Evolutionary conservation across 2,329 filamentous ascomycete genomes (phyloP), one percentile per base, ranked within the genome.

Genomic region (Claviceps monticola): DNA sequence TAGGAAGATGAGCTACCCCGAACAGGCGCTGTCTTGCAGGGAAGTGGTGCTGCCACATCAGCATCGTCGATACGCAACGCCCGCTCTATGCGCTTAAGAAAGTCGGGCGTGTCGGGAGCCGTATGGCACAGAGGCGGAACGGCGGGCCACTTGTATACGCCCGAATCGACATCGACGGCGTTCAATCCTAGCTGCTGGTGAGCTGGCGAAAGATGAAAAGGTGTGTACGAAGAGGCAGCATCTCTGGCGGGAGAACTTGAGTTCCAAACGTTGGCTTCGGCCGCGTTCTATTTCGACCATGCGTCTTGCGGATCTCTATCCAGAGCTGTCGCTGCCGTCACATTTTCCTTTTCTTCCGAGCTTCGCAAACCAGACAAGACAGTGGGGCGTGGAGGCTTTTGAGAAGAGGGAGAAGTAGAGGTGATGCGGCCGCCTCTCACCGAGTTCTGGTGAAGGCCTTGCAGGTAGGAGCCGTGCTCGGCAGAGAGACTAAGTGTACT

Each of bases 1-100:
- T 67, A 67, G 1, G 60, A 60, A 11, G 65, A 67, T n/a, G 65
- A 67, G 4, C 56, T 52, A 48, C 60, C 64, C n/a, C 63, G 60
- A 36, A 50, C 51, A 17, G 51, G 53, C 19, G 21, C 44, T 9
- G 36, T 26, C 29, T 36, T 48, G 17, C 51, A 47, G 39, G 45
- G n/a, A 37, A 26, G 29, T 16, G 50, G 38, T 7, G 43, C 19
- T 14, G 47, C 14, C 4, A 38, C 14, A 13, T 13, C 46, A 38
- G 7, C 26, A 17, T 29, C 23, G 21, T 49, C 51, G 17, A 56
- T 44, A 38, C 46, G 50, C 8, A 60, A 46, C 6, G 51, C 55
- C 8, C 56, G 54, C 9, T 57, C 53, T 39, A 61, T 54, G 16
- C 57, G 50, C 7, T 55, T 36, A n/a, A 56, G 51, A 38, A 61